A percentile compares a stretch with the other conserved stretches of the same genome.
Conservation (phyloP, 768 basidiomycete genomes). For the Strobilomyces dryophilus region DNA sequence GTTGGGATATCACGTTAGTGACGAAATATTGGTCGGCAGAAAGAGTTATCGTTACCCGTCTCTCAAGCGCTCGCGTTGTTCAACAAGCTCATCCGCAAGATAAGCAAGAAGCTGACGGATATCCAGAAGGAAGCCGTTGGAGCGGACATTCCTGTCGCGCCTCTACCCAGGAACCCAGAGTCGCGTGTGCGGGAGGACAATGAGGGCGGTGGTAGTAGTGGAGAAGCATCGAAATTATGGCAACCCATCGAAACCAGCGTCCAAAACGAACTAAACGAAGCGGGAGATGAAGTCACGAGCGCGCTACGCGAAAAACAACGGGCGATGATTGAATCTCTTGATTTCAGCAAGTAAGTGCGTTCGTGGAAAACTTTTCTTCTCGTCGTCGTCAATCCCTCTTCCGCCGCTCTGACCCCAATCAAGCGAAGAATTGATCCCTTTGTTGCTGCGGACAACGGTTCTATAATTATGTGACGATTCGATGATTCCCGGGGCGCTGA, state of each 20-base stretch:
- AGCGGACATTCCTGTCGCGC: constrained; percentile 51
- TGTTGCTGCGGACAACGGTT: not conserved
- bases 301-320: constrained; percentile 66
- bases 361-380: not conserved
- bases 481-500: not conserved
- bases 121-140: constrained; percentile 77
- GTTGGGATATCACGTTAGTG: not conserved
- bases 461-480: not conserved
- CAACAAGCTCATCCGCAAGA: constrained; percentile 84
- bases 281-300: constrained; percentile 62
- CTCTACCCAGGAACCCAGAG: constrained; percentile 21
- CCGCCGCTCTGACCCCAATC: constrained; percentile 6
- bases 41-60: constrained; percentile 79
- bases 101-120: constrained; percentile 68
- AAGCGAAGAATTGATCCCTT: not conserved
- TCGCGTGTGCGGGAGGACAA: constrained; percentile 13
- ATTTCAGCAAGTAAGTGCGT: constrained; percentile 82
- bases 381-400: not conserved
- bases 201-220: constrained; percentile 4
- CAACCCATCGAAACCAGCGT: constrained; percentile 44
- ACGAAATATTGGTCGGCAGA: constrained; percentile 34
- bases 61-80: constrained; percentile 88
- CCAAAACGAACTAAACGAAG: constrained; percentile 71
- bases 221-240: constrained; percentile 28
- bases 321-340: constrained; percentile 83